A percentile compares a stretch with the other conserved stretches of the same genome.
phyloP scores from a whole-genome alignment of 345 rosid species.

The Brassica carinata region DNA sequence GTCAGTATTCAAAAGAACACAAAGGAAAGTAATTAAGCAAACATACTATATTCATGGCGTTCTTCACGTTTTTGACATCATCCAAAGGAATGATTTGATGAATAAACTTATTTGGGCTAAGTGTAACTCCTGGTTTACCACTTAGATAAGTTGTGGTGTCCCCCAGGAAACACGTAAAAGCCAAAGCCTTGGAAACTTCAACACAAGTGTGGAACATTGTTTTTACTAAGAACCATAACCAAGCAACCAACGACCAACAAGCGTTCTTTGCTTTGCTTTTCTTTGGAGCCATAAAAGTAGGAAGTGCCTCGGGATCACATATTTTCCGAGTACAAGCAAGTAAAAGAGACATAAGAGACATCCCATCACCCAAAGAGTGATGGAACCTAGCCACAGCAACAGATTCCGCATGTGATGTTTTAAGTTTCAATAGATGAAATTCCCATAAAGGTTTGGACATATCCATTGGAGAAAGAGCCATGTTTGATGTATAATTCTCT shows the following conservation, averaged over 20 bases:
- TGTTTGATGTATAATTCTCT: not conserved
- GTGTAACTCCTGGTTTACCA: not conserved
- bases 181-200: not conserved
- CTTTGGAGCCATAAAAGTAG: not conserved
- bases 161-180: not conserved
- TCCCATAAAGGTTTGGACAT: not conserved
- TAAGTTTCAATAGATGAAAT: not conserved
- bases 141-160: not conserved
- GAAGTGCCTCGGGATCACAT: not conserved
- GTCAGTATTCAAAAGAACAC: not conserved
- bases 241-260: not conserved
- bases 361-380: not conserved
- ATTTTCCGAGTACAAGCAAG: not conserved
- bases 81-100: conserved; percentile 48
- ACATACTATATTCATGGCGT: conserved; percentile 24
- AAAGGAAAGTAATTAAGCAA: not conserved
- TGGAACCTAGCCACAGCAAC: not conserved
- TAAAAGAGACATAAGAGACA: not conserved
- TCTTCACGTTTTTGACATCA: conserved; percentile 52
- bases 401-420: not conserved
- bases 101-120: conserved; percentile 39
- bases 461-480: not conserved
- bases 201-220: not conserved
- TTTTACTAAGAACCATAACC: not conserved
- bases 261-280: not conserved